Conservation (phyloP, 2,329 filamentous ascomycete genomes). For the Calonectria henricotiae region DNA sequence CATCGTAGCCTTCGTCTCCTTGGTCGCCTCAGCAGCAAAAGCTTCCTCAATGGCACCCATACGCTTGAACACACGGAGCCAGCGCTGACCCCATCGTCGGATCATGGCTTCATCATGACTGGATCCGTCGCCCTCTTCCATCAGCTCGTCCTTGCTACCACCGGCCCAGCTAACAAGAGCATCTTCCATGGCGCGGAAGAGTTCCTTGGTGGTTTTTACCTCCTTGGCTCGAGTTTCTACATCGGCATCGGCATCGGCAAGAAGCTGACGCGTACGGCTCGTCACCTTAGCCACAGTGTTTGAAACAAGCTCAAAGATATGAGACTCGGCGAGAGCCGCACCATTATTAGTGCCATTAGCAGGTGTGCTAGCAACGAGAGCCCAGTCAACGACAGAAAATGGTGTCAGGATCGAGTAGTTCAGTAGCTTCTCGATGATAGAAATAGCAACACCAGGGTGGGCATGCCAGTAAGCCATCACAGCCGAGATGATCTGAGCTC, state of each 20-base stretch:
- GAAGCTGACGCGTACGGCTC: constrained; percentile 86
- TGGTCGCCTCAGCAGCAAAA: constrained; percentile 62
- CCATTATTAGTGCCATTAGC: constrained; percentile 70
- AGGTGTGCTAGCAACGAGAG: constrained; percentile 75
- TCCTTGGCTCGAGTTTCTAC: constrained; percentile 81
- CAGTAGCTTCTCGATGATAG: constrained; percentile 95
- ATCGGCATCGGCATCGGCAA: constrained; percentile 73
- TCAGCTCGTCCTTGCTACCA: constrained; percentile 82
- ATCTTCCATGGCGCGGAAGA: constrained; percentile 88
- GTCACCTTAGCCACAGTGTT: constrained; percentile 94
- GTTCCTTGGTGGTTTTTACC: constrained; percentile 80
- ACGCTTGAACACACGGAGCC: constrained; percentile 88
- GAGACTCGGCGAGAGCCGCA: constrained; percentile 78
- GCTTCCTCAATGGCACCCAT: constrained; percentile 90
- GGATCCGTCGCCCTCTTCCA: constrained; percentile 77
- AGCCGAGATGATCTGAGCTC: constrained; percentile 89
- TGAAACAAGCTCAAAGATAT: constrained; percentile 91
- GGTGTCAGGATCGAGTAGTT: constrained; percentile 97
- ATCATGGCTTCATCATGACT: constrained; percentile 77
- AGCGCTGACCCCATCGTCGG: constrained; percentile 86
- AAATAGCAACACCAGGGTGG: constrained; percentile 92
- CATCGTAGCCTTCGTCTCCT: constrained; percentile 49
- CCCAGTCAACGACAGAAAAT: constrained; percentile 90
- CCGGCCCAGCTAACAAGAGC: constrained; percentile 80
- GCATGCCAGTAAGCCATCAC: constrained; percentile 95